Evolutionary conservation across 2,329 filamentous ascomycete genomes (phyloP), one percentile per base, ranked within the genome.

Genomic region (Ophiostoma novo-ulmi): DNA sequence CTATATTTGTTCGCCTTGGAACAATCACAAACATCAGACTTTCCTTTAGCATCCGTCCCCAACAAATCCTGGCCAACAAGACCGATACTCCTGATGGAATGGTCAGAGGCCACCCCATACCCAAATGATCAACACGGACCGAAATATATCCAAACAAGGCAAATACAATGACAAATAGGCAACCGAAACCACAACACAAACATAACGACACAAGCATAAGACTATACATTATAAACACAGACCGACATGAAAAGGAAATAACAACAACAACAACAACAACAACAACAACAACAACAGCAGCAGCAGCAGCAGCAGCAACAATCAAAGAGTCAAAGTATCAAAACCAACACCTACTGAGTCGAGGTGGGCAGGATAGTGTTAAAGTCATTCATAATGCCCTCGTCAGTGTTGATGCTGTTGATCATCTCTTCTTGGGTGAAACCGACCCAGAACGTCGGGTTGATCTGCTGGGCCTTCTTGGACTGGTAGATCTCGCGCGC

Each of bases 401-500:
- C 86, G 73, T 88, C 85, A 0, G 84, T 82, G 22, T 85, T 82
- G 71, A 88, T 83, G 70, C 81, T 85, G 71, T 79, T 82, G 70
- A 87, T 82, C 75, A 86, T 84, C 75, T 87, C 82, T 76, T 85
- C 83, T 74, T 85, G 83, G 0, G 82, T 84, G 70, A 84, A 83
- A 8, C 82, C 84, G 20, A 84, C 79, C 85, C 85, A 87, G 79
- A 84, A 85, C 55, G 82, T 80, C 11, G 85, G 83, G 72, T 82
- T 82, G 75, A 79, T 79, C 77, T 85, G 83, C 75, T 83, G 83
- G 65, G 82, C 82, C 80, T 86, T 88, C 81, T 87, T 87, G 64
- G 81, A 80, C 20, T 81, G 82, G 77, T 87, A 89, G 68, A 94
- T 89, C 75, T 93, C 90, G 76, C 91, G 87, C n/a, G 92, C 91